These are phyloP conservation scores for Clitopilus passeckerianus DNA, from an alignment of 768 basidiomycete species.

Conservation along the genomic window DNA sequence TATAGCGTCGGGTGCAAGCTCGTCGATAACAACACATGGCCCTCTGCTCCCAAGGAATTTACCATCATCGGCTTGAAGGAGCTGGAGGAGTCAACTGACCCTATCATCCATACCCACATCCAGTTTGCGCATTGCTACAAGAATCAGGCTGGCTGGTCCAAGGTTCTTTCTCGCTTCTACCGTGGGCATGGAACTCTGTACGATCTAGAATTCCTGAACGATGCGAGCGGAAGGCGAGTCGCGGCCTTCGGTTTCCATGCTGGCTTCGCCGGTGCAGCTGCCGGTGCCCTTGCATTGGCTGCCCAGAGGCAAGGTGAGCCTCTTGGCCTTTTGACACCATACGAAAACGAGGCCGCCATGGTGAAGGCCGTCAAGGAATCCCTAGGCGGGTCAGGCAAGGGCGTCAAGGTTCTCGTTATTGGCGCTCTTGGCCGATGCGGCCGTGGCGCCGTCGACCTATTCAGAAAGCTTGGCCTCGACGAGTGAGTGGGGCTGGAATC, in stretches of 20 bases:
- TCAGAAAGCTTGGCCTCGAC: slow-evolving; percentile 90
- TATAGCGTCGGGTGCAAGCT: slow-evolving; percentile 85
- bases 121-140: slow-evolving; percentile 99
- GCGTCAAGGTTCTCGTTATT: slow-evolving; percentile 86
- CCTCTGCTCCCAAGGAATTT: slow-evolving; percentile 62
- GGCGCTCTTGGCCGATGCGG: slow-evolving; percentile 96
- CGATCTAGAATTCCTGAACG: slow-evolving; percentile 93
- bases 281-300: slow-evolving; percentile 77
- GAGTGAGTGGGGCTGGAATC: slow-evolving; percentile 54
- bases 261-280: slow-evolving; percentile 97
- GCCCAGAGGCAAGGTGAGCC: slow-evolving; percentile 54
- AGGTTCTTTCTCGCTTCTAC: slow-evolving; percentile 81
- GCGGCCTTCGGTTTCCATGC: slow-evolving; percentile 99
- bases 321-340: slow-evolving; percentile 74
- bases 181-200: slow-evolving; percentile 83
- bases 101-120: slow-evolving; percentile 91
- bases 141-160: slow-evolving; percentile 87
- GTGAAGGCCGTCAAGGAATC: slow-evolving; percentile 62
- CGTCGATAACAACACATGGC: slow-evolving; percentile 87
- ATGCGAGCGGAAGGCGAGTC: slow-evolving; percentile 80
- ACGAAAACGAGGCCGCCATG: slow-evolving; percentile 81
- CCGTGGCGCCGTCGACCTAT: slow-evolving; percentile 90
- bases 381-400: slow-evolving; percentile 65
- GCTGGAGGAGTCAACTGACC: slow-evolving; percentile 75
- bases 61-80: slow-evolving; percentile 97